phyloP scores from a whole-genome alignment of 306 rosid genomes.

The Castanea mollissima region DNA sequence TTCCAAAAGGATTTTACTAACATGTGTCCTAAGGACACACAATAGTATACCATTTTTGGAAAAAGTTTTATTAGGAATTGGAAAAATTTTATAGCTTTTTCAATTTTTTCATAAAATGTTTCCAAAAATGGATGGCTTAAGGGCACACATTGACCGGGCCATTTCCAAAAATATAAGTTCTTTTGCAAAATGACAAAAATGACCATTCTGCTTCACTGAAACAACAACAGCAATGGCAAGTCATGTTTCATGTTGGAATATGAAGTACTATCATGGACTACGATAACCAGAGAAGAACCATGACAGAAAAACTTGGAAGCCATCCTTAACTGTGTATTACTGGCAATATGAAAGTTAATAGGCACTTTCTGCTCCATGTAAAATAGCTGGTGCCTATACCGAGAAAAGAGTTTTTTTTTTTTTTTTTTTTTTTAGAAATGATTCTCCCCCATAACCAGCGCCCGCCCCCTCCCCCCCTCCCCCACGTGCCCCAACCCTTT shows the following conservation, averaged over 20 bases:
- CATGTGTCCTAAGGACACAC: too few relatives aligned
- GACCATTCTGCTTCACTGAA: conserved; percentile 3
- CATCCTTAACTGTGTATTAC: conserved; percentile 40
- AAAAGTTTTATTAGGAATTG: too few relatives aligned
- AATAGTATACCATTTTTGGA: too few relatives aligned
- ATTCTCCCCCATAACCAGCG: background rate
- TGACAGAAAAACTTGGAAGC: conserved; percentile 54
- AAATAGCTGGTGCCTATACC: background rate
- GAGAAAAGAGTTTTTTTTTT: background rate
- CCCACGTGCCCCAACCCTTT: too few relatives aligned
- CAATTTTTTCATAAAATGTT: too few relatives aligned
- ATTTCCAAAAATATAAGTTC: background rate
- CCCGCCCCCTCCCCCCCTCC: too few relatives aligned
- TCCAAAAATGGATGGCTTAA: too few relatives aligned
- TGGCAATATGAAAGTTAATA: background rate
- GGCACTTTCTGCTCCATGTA: background rate
- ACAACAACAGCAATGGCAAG: background rate
- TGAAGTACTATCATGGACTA: background rate
- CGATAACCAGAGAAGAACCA: background rate
- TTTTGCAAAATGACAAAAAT: background rate
- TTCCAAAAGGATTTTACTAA: background rate
- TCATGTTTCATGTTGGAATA: background rate
- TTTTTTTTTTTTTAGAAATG: background rate
- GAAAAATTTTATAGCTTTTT: too few relatives aligned
- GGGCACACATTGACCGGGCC: too few relatives aligned